phyloP scores from a whole-genome alignment of 208 protist species.

The Crithidia bombi region DNA sequence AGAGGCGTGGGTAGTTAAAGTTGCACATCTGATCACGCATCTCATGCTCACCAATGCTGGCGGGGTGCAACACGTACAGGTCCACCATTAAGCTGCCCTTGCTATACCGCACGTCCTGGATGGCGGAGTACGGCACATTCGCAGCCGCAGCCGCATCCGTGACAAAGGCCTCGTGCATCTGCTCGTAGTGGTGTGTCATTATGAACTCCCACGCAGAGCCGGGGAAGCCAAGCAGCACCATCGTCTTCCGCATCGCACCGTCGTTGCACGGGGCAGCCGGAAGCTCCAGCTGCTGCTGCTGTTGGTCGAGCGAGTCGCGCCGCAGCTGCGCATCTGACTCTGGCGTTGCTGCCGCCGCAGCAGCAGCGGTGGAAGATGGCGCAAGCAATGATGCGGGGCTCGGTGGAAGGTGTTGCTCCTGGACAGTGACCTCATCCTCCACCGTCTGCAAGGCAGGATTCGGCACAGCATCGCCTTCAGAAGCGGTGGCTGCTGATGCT shows the following conservation, averaged over 20 bases:
- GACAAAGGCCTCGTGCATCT: conserved; percentile 35
- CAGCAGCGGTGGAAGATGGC: background rate
- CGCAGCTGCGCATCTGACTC: background rate
- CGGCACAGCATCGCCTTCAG: background rate
- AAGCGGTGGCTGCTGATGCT: too few relatives aligned
- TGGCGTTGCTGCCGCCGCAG: background rate
- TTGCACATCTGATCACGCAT: conserved; percentile 33
- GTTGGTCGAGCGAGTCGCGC: background rate
- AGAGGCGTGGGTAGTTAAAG: conserved; percentile 30
- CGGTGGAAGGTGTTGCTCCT: background rate
- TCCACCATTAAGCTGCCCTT: conserved; percentile 35
- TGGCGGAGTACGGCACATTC: conserved; percentile 23
- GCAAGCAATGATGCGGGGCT: too few relatives aligned
- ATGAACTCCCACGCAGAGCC: conserved; percentile 37
- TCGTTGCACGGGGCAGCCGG: conserved; percentile 18
- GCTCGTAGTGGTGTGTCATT: conserved; percentile 37
- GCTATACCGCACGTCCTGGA: conserved; percentile 37
- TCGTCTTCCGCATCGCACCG: conserved; percentile 27
- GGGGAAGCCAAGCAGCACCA: conserved; percentile 36
- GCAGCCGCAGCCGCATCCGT: conserved; percentile 24
- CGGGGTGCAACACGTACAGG: conserved; percentile 33
- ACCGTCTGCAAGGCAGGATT: too few relatives aligned
- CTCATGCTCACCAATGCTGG: conserved; percentile 6
- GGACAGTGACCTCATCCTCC: background rate
- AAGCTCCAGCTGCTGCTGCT: background rate